phyloP scores from a whole-genome alignment of 192 early-diverging fungal species.

The Rhizoclosmatium sp. region DNA sequence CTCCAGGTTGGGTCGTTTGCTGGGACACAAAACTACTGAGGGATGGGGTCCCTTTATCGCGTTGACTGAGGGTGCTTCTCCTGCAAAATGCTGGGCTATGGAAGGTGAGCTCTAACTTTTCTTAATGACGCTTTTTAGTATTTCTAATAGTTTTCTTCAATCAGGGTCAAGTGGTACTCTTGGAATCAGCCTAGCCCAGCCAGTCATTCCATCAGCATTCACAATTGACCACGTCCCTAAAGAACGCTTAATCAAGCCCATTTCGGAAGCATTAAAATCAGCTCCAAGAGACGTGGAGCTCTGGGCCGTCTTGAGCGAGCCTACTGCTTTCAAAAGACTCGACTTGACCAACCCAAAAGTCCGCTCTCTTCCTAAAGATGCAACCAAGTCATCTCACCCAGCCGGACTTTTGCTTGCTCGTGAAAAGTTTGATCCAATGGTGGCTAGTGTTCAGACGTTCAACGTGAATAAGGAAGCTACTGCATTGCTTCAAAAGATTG shows the following conservation, averaged over 20 bases:
- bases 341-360: conserved; percentile 22
- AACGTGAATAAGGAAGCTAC: conserved; percentile 11
- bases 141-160: conserved; percentile 12
- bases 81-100: conserved; percentile 47
- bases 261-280: background rate
- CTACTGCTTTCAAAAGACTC: conserved; percentile 14
- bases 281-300: conserved; percentile 50
- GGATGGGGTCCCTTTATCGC: conserved; percentile 27
- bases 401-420: conserved; percentile 18
- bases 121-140: background rate
- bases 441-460: conserved; percentile 22
- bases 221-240: conserved; percentile 42
- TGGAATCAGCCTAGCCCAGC: conserved; percentile 35
- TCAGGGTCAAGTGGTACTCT: conserved; percentile 42
- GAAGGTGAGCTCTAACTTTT: conserved; percentile 26
- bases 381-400: background rate
- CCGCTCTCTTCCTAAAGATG: background rate
- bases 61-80: conserved; percentile 20
- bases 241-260: background rate
- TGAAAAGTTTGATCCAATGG: conserved; percentile 27
- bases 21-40: background rate
- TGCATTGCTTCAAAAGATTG: conserved; percentile 4
- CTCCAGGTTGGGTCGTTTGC: background rate
- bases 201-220: conserved; percentile 45
- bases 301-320: conserved; percentile 41